Evolutionary conservation across 441 rosid genomes (phyloP), one percentile per base, ranked within the genome.

Genomic region (Metrosideros polymorpha): DNA sequence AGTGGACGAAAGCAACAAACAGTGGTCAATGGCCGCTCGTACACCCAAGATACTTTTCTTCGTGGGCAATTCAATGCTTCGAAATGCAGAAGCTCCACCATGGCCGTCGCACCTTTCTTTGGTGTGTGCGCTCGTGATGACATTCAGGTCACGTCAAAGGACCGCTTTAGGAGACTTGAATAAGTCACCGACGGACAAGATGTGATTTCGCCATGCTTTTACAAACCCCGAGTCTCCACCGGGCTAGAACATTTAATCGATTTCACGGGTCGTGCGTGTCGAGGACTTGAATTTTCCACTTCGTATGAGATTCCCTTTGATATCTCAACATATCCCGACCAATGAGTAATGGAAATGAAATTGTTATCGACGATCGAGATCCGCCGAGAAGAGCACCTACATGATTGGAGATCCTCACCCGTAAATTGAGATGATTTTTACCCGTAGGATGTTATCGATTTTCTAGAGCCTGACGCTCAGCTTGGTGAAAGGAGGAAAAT

Each of bases 321-420:
- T 29, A 7, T 14, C 35, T 59, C 35, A 59, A 59, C 14, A 2
- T n/a, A 59, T 15, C 71, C 71, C 22, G 2, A 29, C 22, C 19
- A 2, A 2, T 59, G 39, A 18, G 14, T 29, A 7, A 29, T 29
- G 3, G 15, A 59, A 18, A 59, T 14, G 35, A 29, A 59, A 59
- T 29, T 29, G 9, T 59, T 14, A 17, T 19, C 35, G 9, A 29
- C 2, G 5, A 15, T 14, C 1, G 22, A 59, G 39, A 29, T 4
- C 14, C 6, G 17, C 3, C 0, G 0, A 0, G 1, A 59, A 0
- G 71, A 59, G 32, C 39, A 2, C 35, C 9, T 7, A 0, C 4
- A 22, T 7, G 22, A 56, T 27, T 1, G 15, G 30, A 56, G 17
- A 56, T 27, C 61, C 61, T 56, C 29, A 27, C 14, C 6, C 10